Evolutionary conservation across 495 filamentous ascomycete genomes (phyloP).

Genomic region (Rostrohypoxylon terebratum): DNA sequence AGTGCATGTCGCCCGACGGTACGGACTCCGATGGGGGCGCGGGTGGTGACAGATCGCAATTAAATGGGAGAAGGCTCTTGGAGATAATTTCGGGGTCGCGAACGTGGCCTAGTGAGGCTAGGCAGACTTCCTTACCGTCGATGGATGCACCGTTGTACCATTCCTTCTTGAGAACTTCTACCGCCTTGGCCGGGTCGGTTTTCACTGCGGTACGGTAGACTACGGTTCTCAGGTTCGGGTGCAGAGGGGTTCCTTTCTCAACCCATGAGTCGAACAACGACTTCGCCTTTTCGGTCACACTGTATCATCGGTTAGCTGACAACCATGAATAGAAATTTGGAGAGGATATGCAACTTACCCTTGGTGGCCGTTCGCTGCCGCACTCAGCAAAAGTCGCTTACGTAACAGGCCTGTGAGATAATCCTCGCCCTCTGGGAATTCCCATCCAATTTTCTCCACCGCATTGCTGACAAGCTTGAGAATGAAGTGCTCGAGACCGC

Average conservation of each 20-base stretch:
- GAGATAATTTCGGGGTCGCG: slow-evolving; percentile 74
- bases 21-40: slow-evolving; percentile 56
- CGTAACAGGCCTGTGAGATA: slow-evolving; percentile 84
- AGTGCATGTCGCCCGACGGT: slow-evolving; percentile 82
- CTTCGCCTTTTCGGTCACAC: slow-evolving; percentile 75
- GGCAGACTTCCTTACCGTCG: slow-evolving; percentile 88
- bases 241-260: slow-evolving; percentile 73
- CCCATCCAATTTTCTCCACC: slow-evolving; percentile 86
- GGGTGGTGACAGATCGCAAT: slow-evolving; percentile 78
- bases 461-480: slow-evolving; percentile 76
- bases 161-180: slow-evolving; percentile 78
- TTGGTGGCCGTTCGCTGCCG: slow-evolving; percentile 78
- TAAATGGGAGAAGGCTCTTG: slow-evolving; percentile 79
- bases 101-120: slow-evolving; percentile 80
- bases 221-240: slow-evolving; percentile 80
- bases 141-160: slow-evolving; percentile 83
- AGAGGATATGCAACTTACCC: slow-evolving; percentile 61
- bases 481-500: slow-evolving; percentile 77
- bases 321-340: neutral
- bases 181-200: slow-evolving; percentile 73
- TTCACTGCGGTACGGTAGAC: slow-evolving; percentile 85
- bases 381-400: slow-evolving; percentile 79
- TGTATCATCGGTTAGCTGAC: slow-evolving; percentile 49
- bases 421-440: slow-evolving; percentile 78
- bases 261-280: slow-evolving; percentile 80